Base-by-base conservation (phyloP, 768 basidiomycete genomes). In the Neoboletus magnificus region DNA sequence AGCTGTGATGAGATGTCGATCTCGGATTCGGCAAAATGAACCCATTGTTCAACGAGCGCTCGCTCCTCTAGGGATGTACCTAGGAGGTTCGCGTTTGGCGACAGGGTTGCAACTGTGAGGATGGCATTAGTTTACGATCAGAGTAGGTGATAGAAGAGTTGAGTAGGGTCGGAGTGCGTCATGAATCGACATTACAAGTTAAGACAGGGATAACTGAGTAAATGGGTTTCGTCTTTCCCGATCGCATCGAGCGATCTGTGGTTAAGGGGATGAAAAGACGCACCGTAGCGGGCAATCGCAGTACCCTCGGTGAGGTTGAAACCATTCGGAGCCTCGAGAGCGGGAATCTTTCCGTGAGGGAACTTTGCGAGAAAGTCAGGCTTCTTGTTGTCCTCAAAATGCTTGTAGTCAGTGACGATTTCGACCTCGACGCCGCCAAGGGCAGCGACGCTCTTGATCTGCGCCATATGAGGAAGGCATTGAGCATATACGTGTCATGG, bases 231-330 rank as follows among this genome's bases (percentile, higher is more conserved):
- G 58, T 68, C 70, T 47, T 62, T 62, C 59, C 45, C 22, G 49
- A 62, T 60, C 55, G 47, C 58, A 30, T 45, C 40, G 48, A 54
- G 45, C 32, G 53, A 62, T 60, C 54, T 48, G 40, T 25, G 61
- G 44, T 29, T 22, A 55, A 45, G 42, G 45, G 20, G 25, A 51
- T 44, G 39, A 48, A 45, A 25, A 22, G 62, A 87, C 93, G 84
- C 75, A 98, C 96, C 64, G 75, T 96, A 94, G 54, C 84, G 86
- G 44, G 92, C 89, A 72, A 98, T 93, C 46, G 93, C 84, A 52
- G 74, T 68, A 52, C 82, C 79, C 78, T 96, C 96, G 62, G 84
- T 82, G 55, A 97, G 76, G 66, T 77, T 81, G 79, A 92, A 82
- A 52, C 93, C 93, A 71, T 93, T 83, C 15, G 76, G 72, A 43